phyloP scores from a whole-genome alignment of 176 grass and related monocot species.

The Miscanthus lutarioriparius region DNA sequence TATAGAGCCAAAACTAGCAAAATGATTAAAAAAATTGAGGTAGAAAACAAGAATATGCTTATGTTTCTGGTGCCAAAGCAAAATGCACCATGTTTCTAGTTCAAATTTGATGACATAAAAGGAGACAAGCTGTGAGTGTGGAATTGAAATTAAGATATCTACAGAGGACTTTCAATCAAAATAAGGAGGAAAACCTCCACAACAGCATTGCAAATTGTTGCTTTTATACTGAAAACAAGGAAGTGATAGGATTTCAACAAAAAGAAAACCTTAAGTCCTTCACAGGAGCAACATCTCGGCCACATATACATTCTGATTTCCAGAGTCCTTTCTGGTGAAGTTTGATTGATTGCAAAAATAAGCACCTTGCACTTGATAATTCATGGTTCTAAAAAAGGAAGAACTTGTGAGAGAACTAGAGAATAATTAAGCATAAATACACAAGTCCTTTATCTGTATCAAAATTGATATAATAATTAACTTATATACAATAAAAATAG shows the following conservation, averaged over 20 bases:
- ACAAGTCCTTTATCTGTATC: slow-evolving; percentile 18
- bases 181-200: slow-evolving; percentile 7
- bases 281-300: slow-evolving; percentile 33
- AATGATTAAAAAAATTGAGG: background rate
- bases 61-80: background rate
- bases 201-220: background rate
- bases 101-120: slow-evolving; percentile 17
- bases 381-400: slow-evolving; percentile 29
- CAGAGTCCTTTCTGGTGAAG: slow-evolving; percentile 79
- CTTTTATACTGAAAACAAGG: background rate
- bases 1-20: slow-evolving; percentile 2
- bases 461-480: background rate
- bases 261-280: slow-evolving; percentile 49
- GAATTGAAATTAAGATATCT: slow-evolving; percentile 3
- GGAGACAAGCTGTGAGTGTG: background rate
- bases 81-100: slow-evolving; percentile 8
- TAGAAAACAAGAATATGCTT: background rate
- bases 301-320: slow-evolving; percentile 84
- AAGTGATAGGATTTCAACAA: background rate
- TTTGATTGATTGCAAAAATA: slow-evolving; percentile 56
- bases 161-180: background rate
- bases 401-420: slow-evolving; percentile 3
- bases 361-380: slow-evolving; percentile 43
- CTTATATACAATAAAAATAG: background rate
- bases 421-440: slow-evolving; percentile 5